A percentile compares a stretch with the other conserved stretches of the same genome.
Conservation (phyloP, 148 eudicot genomes). For the Euryodendron excelsum region DNA sequence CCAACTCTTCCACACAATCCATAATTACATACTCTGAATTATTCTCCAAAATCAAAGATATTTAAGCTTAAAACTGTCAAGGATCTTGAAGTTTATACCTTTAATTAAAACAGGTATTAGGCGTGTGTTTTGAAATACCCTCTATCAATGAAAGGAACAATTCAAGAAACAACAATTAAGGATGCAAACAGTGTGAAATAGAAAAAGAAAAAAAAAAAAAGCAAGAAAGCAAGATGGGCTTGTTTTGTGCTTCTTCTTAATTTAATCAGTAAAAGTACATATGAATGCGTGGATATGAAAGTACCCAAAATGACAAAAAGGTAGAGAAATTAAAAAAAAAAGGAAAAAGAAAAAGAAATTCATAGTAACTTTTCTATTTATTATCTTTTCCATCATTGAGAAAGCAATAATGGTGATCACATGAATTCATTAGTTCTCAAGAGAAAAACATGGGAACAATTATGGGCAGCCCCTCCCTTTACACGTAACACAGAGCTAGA, state of each 20-base stretch:
- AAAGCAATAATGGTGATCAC: slow-evolving; percentile 69
- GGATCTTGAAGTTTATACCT: not conserved
- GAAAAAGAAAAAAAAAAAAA: not conserved
- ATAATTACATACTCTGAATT: too few species aligned
- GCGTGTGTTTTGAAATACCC: not conserved
- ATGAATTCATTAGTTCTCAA: slow-evolving; percentile 50
- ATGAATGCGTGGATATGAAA: slow-evolving; percentile 19
- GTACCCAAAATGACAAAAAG: slow-evolving; percentile 7
- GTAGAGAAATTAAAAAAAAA: slow-evolving; percentile 1
- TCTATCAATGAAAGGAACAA: not conserved
- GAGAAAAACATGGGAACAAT: slow-evolving; percentile 42
- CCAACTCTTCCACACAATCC: too few species aligned
- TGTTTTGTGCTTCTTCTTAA: slow-evolving; percentile 12
- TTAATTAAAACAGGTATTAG: not conserved
- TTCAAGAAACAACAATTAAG: not conserved
- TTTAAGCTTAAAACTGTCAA: not conserved
- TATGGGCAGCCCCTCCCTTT: slow-evolving; percentile 31
- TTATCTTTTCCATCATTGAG: slow-evolving; percentile 23
- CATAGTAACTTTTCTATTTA: not conserved
- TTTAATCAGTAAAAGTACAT: slow-evolving; percentile 28
- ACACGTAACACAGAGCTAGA: not conserved
- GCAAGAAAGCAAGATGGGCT: slow-evolving; percentile 18
- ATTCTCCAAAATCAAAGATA: too few species aligned
- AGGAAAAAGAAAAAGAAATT: not conserved
- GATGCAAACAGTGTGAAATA: not conserved